These are phyloP conservation scores for Mycosphaerella arachidis DNA, from an alignment of 2,329 filamentous ascomycete genomes.

Conservation along the genomic window DNA sequence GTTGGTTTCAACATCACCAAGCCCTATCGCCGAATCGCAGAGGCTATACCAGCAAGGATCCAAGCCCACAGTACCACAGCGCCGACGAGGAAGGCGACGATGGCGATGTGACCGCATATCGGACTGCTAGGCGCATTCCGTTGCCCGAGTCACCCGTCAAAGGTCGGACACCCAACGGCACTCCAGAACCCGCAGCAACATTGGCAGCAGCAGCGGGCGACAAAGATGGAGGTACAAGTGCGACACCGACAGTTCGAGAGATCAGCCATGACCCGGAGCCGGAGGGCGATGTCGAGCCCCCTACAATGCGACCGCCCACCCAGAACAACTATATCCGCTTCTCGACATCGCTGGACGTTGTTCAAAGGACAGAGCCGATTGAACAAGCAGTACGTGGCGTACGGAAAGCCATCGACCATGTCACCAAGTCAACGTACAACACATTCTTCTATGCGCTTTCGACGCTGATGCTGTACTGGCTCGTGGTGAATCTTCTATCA, in stretches of 20 bases:
- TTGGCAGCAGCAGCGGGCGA: slow-evolving; percentile 16
- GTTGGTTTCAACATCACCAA: slow-evolving; percentile 50
- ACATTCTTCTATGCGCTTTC: slow-evolving; percentile 59
- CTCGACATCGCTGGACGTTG: slow-evolving; percentile 79
- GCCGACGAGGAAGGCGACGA: slow-evolving; percentile 48
- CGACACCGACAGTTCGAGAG: slow-evolving; percentile 16
- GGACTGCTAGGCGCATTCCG: slow-evolving; percentile 43
- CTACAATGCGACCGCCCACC: slow-evolving; percentile 24
- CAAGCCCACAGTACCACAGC: slow-evolving; percentile 56
- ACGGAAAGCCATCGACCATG: slow-evolving; percentile 53
- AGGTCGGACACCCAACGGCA: slow-evolving; percentile 33
- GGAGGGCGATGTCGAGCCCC: slow-evolving; percentile 20
- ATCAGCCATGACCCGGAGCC: slow-evolving; percentile 16
- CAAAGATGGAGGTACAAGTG: slow-evolving; percentile 19
- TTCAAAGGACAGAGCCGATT: slow-evolving; percentile 80
- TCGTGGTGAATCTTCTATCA: slow-evolving; percentile 63
- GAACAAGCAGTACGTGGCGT: slow-evolving; percentile 65
- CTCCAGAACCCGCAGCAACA: slow-evolving; percentile 25
- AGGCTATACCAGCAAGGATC: slow-evolving; percentile 52
- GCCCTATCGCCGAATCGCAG: slow-evolving; percentile 40
- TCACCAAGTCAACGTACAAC: slow-evolving; percentile 67
- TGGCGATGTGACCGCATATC: slow-evolving; percentile 41
- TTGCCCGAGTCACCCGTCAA: slow-evolving; percentile 53
- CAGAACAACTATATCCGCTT: slow-evolving; percentile 66
- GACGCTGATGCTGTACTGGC: slow-evolving; percentile 59